Conservation (phyloP, 192 early-diverging fungal species). For the Pecoramyces ruminantium region DNA sequence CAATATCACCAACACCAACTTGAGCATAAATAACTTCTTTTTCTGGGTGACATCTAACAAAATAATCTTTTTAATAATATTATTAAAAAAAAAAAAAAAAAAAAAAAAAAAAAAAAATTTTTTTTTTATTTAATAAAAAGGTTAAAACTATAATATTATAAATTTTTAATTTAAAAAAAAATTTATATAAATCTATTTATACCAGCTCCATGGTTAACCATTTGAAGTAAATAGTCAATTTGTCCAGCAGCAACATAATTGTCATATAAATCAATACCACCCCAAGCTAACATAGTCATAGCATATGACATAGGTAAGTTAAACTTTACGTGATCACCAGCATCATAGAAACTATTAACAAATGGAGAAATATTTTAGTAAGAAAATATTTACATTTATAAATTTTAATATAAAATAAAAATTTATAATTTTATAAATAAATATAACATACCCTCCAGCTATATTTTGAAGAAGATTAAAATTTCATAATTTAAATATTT, state of each 20-base stretch:
- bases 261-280: slow-evolving; percentile 30
- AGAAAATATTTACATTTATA: too few relatives aligned
- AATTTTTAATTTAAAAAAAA: too few relatives aligned
- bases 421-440: too few relatives aligned
- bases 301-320: slow-evolving; percentile 35
- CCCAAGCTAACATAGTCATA: slow-evolving; percentile 26
- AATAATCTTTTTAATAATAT: slow-evolving; percentile 37
- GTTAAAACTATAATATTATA: too few relatives aligned
- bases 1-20: slow-evolving; percentile 7
- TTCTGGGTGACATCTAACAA: slow-evolving; percentile 36
- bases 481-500: too few relatives aligned
- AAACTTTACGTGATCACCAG: slow-evolving; percentile 41
- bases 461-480: too few relatives aligned
- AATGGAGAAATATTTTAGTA: neutral
- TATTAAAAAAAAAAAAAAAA: neutral
- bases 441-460: too few relatives aligned
- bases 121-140: too few relatives aligned
- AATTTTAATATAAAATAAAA: too few relatives aligned
- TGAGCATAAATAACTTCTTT: slow-evolving; percentile 26
- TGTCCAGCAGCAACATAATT: slow-evolving; percentile 27
- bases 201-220: slow-evolving; percentile 12
- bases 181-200: neutral
- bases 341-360: slow-evolving; percentile 22
- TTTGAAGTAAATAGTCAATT: slow-evolving; percentile 18
- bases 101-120: neutral